These are phyloP conservation scores for Daldinia childiae DNA, from an alignment of 495 filamentous ascomycete genomes.

Conservation along the genomic window DNA sequence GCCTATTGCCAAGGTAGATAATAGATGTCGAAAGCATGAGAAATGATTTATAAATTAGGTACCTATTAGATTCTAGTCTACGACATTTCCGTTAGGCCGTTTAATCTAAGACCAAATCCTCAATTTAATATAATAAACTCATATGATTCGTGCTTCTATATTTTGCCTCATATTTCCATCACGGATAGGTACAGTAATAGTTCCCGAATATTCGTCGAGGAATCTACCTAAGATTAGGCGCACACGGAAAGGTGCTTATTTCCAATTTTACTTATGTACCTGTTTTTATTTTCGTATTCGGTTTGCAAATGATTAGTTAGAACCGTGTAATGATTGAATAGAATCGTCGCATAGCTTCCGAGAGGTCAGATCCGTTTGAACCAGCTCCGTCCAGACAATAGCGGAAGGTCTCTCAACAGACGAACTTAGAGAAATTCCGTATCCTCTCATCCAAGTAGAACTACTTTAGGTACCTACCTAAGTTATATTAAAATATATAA, in stretches of 20 bases:
- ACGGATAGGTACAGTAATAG: background rate
- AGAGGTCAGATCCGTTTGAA: background rate
- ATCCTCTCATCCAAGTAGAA: background rate
- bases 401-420: background rate
- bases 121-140: no score
- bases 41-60: background rate
- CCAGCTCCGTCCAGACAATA: background rate
- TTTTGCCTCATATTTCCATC: background rate
- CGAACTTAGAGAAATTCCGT: background rate
- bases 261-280: background rate
- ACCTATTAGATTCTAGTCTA: background rate
- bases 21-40: background rate
- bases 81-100: background rate
- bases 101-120: no score
- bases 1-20: background rate
- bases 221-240: background rate
- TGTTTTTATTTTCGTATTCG: background rate
- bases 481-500: background rate
- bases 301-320: background rate
- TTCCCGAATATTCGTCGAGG: background rate
- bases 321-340: background rate
- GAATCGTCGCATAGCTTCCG: background rate
- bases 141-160: background rate
- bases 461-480: no score
- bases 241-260: background rate